Evolutionary conservation across 2,329 filamentous ascomycete species (phyloP).

Genomic region (Aspergillus niger): DNA sequence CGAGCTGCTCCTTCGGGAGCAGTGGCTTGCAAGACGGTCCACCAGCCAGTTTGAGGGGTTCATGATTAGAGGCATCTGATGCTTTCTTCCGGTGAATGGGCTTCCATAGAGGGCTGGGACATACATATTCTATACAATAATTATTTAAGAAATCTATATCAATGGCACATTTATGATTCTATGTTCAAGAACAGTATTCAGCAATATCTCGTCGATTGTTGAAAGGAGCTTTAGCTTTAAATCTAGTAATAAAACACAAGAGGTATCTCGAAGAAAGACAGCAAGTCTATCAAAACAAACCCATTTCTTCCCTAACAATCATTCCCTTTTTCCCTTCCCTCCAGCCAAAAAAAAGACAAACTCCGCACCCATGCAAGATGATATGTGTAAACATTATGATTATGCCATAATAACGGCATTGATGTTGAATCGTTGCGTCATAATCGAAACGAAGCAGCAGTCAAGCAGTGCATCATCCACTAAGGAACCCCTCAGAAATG

Average conservation of each 20-base stretch:
- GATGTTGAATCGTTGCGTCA: slow-evolving; percentile 21
- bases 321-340: background rate
- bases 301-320: background rate
- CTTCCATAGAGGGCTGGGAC: slow-evolving; percentile 52
- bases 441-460: slow-evolving; percentile 4
- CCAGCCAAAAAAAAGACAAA: background rate
- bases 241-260: background rate
- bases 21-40: slow-evolving; percentile 43
- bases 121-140: slow-evolving; percentile 19
- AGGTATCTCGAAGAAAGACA: background rate
- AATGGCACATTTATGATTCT: background rate
- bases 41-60: slow-evolving; percentile 52
- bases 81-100: slow-evolving; percentile 37
- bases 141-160: background rate
- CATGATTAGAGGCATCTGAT: slow-evolving; percentile 34
- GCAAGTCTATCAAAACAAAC: background rate
- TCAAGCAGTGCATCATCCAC: too few species aligned
- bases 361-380: slow-evolving; percentile 9
- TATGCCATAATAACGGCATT: slow-evolving; percentile 12
- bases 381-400: slow-evolving; percentile 16
- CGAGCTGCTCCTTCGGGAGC: slow-evolving; percentile 22
- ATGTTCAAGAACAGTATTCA: slow-evolving; percentile 1
- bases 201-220: background rate
- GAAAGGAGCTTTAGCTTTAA: background rate
- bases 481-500: too few species aligned